Evolutionary conservation across 768 basidiomycete species (phyloP), one percentile per base, ranked within the genome.

Genomic region (Fomitopsis serialis): DNA sequence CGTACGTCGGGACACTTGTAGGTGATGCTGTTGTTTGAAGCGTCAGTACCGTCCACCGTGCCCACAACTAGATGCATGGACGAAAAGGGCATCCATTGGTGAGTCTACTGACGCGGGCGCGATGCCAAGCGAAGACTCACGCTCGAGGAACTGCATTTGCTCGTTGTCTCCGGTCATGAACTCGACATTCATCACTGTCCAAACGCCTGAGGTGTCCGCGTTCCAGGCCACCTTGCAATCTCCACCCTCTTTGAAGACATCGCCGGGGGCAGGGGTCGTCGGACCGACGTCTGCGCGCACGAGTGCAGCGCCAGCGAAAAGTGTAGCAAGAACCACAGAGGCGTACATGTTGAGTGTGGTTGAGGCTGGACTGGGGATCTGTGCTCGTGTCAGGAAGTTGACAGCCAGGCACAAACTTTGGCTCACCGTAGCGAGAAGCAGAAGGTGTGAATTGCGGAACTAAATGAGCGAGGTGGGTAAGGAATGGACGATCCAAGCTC

Each of bases 151-250:
- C 37, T 81, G 63, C 89, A 92, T 92, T 36, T 75, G 57, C 48
- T 76, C 68, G 70, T 93, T 92, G 63, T 76, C 64, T 4, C 90
- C 91, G 1, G 86, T 84, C 89, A 89, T 92, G 66, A 92, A 78
- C 65, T 89, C 73, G 53, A 93, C 87, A 56, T 75, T 70, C 82
- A 87, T 89, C 55, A 72, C 66, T 63, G 78, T 82, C 91, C 91
- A 93, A 15, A 56, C 58, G 21, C 82, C 81, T 13, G 78, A 76
- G 5, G 68, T 53, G 62, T 90, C 89, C 7, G 71, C 75, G 0
- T 62, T 62, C 90, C 91, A 93, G 11, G 65, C 61, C 42, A 85
- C 73, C 25, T 64, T 58, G 62, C 89, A 92, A 2, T 70, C 62
- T 10, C 66, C 46, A 19, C 88, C 89, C 50, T 77, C 71, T 40